A percentile compares a stretch with the other conserved stretches of the same genome.
These are phyloP conservation scores for Silene noctiflora DNA, from an alignment of 179 eudicot genomes.

Conservation along the genomic window DNA sequence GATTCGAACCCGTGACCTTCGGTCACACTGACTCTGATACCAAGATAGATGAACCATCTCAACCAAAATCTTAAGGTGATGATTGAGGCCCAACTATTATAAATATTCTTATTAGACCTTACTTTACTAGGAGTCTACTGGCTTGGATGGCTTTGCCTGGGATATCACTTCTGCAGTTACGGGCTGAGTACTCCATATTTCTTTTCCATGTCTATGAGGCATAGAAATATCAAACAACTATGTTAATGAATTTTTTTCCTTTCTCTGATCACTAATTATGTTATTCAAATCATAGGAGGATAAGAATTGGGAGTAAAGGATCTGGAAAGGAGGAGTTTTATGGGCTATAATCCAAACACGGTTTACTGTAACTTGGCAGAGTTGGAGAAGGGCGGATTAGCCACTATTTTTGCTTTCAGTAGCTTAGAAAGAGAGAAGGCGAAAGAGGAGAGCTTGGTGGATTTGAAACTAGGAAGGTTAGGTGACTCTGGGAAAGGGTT, in stretches of 20 bases:
- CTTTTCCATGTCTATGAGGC: background rate
- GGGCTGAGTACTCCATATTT: background rate
- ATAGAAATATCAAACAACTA: background rate
- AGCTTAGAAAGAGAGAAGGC: conserved; percentile 16
- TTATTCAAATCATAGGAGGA: conserved; percentile 16
- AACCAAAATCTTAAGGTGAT: too few species aligned
- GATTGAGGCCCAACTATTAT: too few species aligned
- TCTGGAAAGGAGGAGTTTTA: conserved; percentile 28
- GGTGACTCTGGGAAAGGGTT: conserved; percentile 24
- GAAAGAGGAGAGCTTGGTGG: conserved; percentile 23
- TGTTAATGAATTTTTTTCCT: background rate
- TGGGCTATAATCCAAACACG: conserved; percentile 38
- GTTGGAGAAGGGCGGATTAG: conserved; percentile 26
- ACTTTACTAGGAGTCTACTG: background rate
- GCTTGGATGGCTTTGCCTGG: background rate
- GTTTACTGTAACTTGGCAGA: conserved; percentile 29
- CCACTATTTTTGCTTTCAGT: conserved; percentile 23
- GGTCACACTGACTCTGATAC: too few species aligned
- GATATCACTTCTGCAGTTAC: background rate
- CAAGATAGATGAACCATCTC: too few species aligned
- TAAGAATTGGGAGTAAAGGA: conserved; percentile 14
- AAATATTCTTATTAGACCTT: too few species aligned
- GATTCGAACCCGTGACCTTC: too few species aligned
- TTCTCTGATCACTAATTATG: background rate
- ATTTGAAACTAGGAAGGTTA: conserved; percentile 37